A percentile compares a stretch with the other conserved stretches of the same genome.
These are phyloP conservation scores for Talaromyces pinophilus DNA, from an alignment of 2,329 filamentous ascomycete genomes.

Conservation along the genomic window DNA sequence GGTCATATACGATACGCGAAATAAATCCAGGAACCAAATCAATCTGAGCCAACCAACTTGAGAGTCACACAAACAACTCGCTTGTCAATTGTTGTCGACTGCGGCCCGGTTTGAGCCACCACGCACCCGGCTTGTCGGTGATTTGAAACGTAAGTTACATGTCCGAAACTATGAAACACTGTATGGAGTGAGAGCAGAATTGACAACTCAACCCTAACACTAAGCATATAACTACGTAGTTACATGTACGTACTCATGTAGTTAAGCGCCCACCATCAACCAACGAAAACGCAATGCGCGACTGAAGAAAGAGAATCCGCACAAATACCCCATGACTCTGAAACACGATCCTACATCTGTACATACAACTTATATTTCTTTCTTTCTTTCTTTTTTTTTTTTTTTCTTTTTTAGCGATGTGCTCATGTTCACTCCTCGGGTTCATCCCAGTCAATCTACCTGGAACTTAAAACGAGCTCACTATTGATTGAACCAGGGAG, in stretches of 20 bases:
- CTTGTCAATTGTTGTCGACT: neutral
- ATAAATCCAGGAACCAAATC: conserved; percentile 12
- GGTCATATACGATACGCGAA: neutral
- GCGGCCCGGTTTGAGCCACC: neutral
- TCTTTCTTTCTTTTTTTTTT: neutral
- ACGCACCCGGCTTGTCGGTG: neutral
- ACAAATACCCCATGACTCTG: neutral
- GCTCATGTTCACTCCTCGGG: neutral
- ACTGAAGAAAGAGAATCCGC: neutral
- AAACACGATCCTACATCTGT: neutral
- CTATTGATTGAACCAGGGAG: neutral
- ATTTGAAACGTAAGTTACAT: neutral
- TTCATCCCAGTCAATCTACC: conserved; percentile 9
- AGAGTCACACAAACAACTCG: neutral
- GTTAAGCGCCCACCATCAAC: neutral
- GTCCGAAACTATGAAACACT: neutral
- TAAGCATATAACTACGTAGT: neutral
- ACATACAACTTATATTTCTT: neutral
- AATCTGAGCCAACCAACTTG: neutral
- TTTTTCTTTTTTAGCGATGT: neutral
- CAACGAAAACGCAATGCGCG: neutral
- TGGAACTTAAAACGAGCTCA: neutral
- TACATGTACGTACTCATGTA: neutral
- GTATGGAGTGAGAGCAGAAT: neutral
- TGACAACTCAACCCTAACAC: conserved; percentile 1